Conservation (phyloP, 352 stramenopile genomes). For the Globisporangium canariense region DNA sequence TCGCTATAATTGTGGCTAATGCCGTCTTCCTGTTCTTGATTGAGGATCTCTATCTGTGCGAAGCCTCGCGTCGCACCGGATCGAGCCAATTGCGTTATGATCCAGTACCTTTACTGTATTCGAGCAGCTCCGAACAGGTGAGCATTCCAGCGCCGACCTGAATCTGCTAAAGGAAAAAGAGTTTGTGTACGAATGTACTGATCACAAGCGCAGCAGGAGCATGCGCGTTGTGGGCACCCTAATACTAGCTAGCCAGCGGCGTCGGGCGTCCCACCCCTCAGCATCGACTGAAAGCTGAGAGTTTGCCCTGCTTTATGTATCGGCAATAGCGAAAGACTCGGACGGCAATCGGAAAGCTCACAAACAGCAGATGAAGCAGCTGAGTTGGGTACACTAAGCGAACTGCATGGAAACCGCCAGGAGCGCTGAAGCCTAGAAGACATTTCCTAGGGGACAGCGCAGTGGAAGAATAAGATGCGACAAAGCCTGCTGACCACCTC, state of each 20-base stretch:
- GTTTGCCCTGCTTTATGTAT: no score
- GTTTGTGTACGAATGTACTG: background rate
- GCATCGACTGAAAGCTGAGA: no score
- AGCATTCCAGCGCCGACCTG: background rate
- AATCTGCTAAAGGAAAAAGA: constrained; percentile 1
- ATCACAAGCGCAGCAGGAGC: background rate
- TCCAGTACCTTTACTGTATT: background rate
- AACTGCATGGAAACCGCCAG: background rate
- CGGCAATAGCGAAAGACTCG: no score
- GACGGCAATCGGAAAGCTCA: background rate
- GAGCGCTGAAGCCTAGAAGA: background rate
- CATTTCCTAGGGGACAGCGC: background rate
- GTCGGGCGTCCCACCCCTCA: background rate
- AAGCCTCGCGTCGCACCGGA: background rate
- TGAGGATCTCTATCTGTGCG: background rate
- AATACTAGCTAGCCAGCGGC: background rate
- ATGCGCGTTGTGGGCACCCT: no score
- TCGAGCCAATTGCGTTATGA: background rate
- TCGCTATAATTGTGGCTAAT: background rate
- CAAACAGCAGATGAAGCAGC: background rate
- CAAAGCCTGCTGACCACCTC: no score
- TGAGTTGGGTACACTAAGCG: background rate
- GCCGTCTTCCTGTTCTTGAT: background rate
- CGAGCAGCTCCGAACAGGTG: background rate
- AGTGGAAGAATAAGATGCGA: no score